Base-by-base conservation (phyloP, 2,329 filamentous ascomycete species). In the Fusarium citri region DNA sequence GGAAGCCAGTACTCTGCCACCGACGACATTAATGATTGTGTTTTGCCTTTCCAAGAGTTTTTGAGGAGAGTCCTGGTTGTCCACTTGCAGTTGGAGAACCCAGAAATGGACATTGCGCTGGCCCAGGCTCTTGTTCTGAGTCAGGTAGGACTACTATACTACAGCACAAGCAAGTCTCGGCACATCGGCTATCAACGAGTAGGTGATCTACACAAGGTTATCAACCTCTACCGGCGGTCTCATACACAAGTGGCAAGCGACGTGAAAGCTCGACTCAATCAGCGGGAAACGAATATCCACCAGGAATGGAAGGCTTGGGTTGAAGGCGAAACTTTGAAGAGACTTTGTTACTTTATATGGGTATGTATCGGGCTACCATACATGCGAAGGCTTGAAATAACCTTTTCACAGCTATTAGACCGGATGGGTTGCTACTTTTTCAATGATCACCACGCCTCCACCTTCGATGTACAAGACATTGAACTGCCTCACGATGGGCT, bases 1-100 rank as follows among this genome's bases (percentile, higher is more conserved):
- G 76, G 75, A 5, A 67, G 59, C 6, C 76, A 77, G 4, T 76
- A 77, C 25, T 68, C 69, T 1, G 51, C 60, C 8, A 75, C 74
- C 0, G 31, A 53, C 1, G 73, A 77, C 10, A 62, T 77, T 1
- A 49, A 64, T 4, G 43, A 54, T 3, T 65, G 72, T 25, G 69
- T 77, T 4, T 12, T 40, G 1, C 74, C 72, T 3, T 23, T 77
- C 8, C 73, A 77, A 6, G 69, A 76, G 26, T 74, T 75, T 22
- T 43, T 76, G 0, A 51, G 73, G 6, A 59, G 72, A n/a, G 65
- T 45, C 3, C n/a, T 66, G 20, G 18, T 54, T 2, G 37, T 72
- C 6, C 46, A 61, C 2, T 16, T 62, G 8, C 45, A 68, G 3
- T 15, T 62, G 10, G 62, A 66, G 15, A 41, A 47, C 2, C 47